Evolutionary conservation across 306 rosid genomes (phyloP).

Genomic region (Potentilla sterilis): DNA sequence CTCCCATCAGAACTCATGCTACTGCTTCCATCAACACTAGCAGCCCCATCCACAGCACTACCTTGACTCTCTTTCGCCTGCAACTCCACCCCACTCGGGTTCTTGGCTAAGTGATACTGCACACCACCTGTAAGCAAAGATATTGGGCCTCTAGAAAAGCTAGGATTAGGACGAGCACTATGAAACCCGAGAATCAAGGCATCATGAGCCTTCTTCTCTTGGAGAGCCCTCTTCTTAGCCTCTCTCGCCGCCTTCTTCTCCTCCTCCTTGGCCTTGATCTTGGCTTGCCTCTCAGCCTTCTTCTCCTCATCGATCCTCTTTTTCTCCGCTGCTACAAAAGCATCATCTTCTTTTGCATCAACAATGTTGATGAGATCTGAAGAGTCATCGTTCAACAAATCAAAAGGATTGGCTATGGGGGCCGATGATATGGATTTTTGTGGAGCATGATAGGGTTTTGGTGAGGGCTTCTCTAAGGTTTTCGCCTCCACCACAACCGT

Average conservation of each 20-base stretch:
- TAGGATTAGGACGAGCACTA: background rate
- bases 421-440: background rate
- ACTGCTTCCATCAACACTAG: background rate
- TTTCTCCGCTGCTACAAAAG: background rate
- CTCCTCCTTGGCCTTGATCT: background rate
- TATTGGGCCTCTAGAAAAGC: background rate
- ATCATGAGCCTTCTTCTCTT: background rate
- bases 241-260: background rate
- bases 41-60: background rate
- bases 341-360: background rate
- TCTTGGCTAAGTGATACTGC: background rate
- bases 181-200: background rate
- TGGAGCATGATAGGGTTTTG: background rate
- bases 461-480: background rate
- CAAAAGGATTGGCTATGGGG: background rate
- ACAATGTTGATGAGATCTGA: constrained; percentile 1
- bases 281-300: background rate
- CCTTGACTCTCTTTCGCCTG: background rate
- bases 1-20: background rate
- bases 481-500: background rate
- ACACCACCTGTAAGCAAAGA: background rate
- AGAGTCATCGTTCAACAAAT: background rate
- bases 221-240: background rate
- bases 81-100: background rate
- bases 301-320: background rate